Evolutionary conservation across 2,329 filamentous ascomycete genomes (phyloP).

Genomic region (Colletotrichum zoysiae): DNA sequence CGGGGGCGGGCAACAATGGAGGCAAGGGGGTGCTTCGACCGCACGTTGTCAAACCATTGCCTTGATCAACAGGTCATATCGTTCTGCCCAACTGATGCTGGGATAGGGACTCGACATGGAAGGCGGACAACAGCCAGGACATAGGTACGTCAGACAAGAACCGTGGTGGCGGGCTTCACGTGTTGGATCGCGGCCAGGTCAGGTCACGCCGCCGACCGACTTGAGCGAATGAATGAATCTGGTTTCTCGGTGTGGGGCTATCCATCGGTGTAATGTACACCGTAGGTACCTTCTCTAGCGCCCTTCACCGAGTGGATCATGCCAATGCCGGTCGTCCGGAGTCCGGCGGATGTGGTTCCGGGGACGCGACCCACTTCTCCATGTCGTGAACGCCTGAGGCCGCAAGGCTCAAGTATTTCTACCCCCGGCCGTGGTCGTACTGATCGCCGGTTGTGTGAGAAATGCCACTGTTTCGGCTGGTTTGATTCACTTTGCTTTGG

Average conservation of each 20-base stretch:
- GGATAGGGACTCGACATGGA: too few relatives aligned
- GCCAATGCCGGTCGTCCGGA: constrained; percentile 35
- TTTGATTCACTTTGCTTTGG: constrained; percentile 34
- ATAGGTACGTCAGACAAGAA: neutral
- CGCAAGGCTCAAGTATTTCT: constrained; percentile 19
- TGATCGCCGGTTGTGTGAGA: constrained; percentile 32
- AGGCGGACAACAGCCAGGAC: neutral
- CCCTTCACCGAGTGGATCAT: constrained; percentile 34
- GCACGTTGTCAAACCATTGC: constrained; percentile 14
- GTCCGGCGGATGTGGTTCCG: constrained; percentile 37
- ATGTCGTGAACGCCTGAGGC: neutral
- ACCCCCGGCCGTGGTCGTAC: constrained; percentile 16
- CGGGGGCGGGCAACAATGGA: constrained; percentile 1
- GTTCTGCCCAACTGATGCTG: neutral
- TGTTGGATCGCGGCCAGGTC: neutral
- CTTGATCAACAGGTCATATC: neutral
- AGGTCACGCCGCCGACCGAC: neutral
- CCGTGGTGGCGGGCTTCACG: neutral
- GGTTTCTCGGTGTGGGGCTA: constrained; percentile 10
- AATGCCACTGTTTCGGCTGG: constrained; percentile 37
- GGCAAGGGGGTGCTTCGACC: constrained; percentile 6
- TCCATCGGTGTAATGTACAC: constrained; percentile 8
- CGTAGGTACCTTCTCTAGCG: neutral
- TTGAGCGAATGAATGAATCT: constrained; percentile 4
- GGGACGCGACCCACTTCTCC: neutral